Base-by-base conservation (phyloP, 331 rosid genomes). In the Pyrus hybrid region DNA sequence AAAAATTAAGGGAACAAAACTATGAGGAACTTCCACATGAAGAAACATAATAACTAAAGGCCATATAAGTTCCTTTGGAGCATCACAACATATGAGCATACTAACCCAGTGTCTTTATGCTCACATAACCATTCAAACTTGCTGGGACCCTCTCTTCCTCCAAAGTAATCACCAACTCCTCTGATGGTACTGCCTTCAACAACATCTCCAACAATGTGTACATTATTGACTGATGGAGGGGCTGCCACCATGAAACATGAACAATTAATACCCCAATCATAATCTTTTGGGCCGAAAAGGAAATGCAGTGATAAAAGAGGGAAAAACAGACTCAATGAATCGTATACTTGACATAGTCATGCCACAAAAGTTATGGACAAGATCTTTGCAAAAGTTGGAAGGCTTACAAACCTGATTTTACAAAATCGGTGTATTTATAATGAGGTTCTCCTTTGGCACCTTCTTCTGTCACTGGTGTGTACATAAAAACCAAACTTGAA, bases 111-210 rank as follows among this genome's bases (percentile, higher is more conserved):
- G 64, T 92, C 90, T 78, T 26, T 83, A 43, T 79, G 86, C 85
- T 90, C 88, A 67, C 90, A 82, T 80, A 89, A 66, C 99, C 99
- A 95, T 82, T 95, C 97, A 84, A 92, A 95, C 83, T 91, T 92
- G 96, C 97, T 95, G 51, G 99, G 99, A 51, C 99, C 99, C 86
- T 95, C 99, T 84, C 90, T 89, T 72, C 99, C 99, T 73, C 99
- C 99, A 83, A 95, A 91, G 85, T 95, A 95, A 80, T 92, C 87
- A 77, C 99, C 99, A 78, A 87, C 84, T 64, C 99, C 99, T 87
- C 87, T 90, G 67, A 95, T 78, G 41, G 81, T 83, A 86, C 16
- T 61, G 77, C 95, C 99, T 88, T 95, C 97, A 69, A 92, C 88
- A 80, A 82, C 76, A 69, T 95, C 97, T 81, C 99, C 99, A 76